Evolutionary conservation across 176 grass and related monocot species (phyloP), one percentile per base, ranked within the genome.

Genomic region (Bothriochloa decipiens): DNA sequence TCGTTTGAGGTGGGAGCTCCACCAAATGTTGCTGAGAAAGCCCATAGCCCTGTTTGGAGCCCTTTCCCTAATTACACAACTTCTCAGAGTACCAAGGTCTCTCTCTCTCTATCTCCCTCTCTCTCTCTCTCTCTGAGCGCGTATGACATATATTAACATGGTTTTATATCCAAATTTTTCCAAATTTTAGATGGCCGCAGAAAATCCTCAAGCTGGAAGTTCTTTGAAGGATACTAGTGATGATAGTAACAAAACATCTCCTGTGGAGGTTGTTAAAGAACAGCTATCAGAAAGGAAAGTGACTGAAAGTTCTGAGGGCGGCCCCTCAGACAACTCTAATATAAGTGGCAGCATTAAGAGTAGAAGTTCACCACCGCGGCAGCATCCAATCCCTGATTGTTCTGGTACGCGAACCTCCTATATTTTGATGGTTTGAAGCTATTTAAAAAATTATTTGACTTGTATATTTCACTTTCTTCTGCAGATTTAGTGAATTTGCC

Each of bases 1-100:
- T 92, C 93, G 10, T 99, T 99, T 83, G 89, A 94, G 82, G 91
- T 96, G 39, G 89, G 84, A 77, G 68, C 76, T 75, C 28, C 60
- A 50, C 86, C 75, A 58, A 90, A 92, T 86, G 43, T 86, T 73
- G 77, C 88, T 81, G 83, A 89, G 58, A 94, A 92, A 77, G 91
- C 77, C 65, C 89, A 83, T 65, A 66, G 69, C 65, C 75, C 91
- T 83, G 82, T 80, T 26, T 96, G 89, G 90, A 89, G 80, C 66
- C 93, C 90, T 37, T 86, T 92, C 27, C 71, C 81, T 15, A 84
- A 43, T 80, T 81, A 83, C 46, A 81, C 77, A 76, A 68, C 78
- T 69, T 61, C 77, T 61, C 85, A 88, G 76, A 93, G 29, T 70
- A 66, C 87, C 5, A 60, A 83, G 96, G 96, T 98, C 57, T 20